These are phyloP conservation scores for Otatea glauca DNA, from an alignment of 176 grass and related monocot species.

Conservation along the genomic window DNA sequence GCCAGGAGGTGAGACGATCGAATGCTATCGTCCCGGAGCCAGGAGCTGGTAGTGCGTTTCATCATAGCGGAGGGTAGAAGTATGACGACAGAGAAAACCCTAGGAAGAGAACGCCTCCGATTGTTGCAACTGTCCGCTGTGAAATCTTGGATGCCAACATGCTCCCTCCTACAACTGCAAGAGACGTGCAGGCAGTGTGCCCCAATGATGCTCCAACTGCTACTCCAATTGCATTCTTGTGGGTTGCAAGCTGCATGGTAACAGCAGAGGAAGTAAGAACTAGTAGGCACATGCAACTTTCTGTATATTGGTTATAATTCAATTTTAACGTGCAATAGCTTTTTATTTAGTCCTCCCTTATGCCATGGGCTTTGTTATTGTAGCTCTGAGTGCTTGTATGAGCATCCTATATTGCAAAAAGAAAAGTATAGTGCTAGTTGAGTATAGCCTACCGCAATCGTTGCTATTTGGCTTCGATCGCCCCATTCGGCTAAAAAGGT, in stretches of 20 bases:
- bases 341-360: too few species aligned
- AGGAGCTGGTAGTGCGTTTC: constrained; percentile 6
- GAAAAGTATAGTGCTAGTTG: neutral
- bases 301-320: neutral
- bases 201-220: constrained; percentile 76
- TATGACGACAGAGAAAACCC: constrained; percentile 85
- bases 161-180: constrained; percentile 86
- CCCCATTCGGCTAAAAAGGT: constrained; percentile 93
- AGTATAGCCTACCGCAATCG: constrained; percentile 62
- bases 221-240: constrained; percentile 87
- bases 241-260: constrained; percentile 68
- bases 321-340: too few species aligned
- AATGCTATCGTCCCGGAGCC: neutral
- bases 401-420: neutral
- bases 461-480: constrained; percentile 92
- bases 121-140: constrained; percentile 75
- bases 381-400: neutral
- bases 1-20: neutral
- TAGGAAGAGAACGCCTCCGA: constrained; percentile 80
- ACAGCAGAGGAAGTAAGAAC: neutral
- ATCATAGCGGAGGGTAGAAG: constrained; percentile 84
- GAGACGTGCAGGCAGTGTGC: constrained; percentile 77
- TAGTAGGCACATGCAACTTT: neutral
- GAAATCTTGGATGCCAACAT: constrained; percentile 90
- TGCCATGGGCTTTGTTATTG: too few species aligned